These are phyloP conservation scores for Aspergillus quadrilineatus DNA, from an alignment of 2,329 filamentous ascomycete species.

Conservation along the genomic window DNA sequence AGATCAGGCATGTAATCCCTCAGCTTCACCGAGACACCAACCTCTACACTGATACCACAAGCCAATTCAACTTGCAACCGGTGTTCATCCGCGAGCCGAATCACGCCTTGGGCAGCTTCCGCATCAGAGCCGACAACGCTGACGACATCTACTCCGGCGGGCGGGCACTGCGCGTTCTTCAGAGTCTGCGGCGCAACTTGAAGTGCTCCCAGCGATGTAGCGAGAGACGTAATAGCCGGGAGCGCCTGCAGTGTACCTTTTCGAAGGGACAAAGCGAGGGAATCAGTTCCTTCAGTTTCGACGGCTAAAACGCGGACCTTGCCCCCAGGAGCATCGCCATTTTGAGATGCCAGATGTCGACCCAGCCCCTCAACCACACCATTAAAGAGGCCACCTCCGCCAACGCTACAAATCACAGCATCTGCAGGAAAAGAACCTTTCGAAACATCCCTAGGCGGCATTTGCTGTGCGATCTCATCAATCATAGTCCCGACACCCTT, in stretches of 20 bases:
- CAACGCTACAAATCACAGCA: conserved; percentile 72
- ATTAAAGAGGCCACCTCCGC: conserved; percentile 74
- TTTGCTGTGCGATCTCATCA: conserved; percentile 36
- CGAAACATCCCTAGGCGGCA: conserved; percentile 23
- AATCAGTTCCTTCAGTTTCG: conserved; percentile 72
- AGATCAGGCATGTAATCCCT: conserved; percentile 28
- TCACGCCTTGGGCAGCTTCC: conserved; percentile 73
- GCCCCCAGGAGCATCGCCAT: conserved; percentile 14
- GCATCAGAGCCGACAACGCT: conserved; percentile 67
- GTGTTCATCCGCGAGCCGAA: conserved; percentile 74
- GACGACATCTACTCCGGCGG: conserved; percentile 45
- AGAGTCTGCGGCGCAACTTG: conserved; percentile 65
- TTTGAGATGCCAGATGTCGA: conserved; percentile 18
- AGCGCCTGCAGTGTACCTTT: conserved; percentile 58
- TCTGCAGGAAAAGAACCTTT: conserved; percentile 51
- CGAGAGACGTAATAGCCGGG: conserved; percentile 68
- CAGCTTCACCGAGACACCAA: conserved; percentile 26
- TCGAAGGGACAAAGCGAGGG: conserved; percentile 60
- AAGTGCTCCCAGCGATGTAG: conserved; percentile 67
- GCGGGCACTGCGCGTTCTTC: conserved; percentile 55
- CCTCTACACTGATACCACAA: conserved; percentile 72
- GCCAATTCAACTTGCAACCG: conserved; percentile 75
- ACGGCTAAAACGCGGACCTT: conserved; percentile 59
- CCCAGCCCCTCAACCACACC: conserved; percentile 67
- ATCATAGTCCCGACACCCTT: conserved; percentile 37